phyloP scores from a whole-genome alignment of 495 filamentous ascomycete species.

The Penicillium salamii region DNA sequence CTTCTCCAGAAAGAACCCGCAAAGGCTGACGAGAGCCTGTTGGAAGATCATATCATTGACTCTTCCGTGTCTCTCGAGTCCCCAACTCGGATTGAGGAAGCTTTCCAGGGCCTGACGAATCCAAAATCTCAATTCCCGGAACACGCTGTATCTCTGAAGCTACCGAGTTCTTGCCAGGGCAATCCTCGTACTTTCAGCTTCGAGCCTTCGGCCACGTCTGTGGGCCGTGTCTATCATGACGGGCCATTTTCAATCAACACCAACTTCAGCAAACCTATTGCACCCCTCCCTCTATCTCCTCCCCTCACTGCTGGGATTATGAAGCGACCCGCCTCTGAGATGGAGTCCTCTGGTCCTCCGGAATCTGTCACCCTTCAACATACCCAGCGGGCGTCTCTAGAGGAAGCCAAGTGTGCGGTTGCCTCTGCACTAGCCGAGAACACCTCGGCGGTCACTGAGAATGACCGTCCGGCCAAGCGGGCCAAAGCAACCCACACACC shows the following conservation, averaged over 20 bases:
- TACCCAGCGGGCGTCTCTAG: conserved; percentile 4
- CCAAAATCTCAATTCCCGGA: conserved; percentile 9
- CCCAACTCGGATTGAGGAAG: background rate
- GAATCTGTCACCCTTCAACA: conserved; percentile 3
- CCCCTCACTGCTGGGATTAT: background rate
- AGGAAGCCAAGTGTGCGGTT: conserved; percentile 16
- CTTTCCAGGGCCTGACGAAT: background rate
- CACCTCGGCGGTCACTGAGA: background rate
- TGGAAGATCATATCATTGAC: background rate
- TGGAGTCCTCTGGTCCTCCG: conserved; percentile 13
- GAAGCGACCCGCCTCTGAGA: conserved; percentile 39
- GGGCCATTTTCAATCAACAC: background rate
- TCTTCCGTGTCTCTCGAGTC: background rate
- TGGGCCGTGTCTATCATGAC: background rate
- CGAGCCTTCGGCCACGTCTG: background rate
- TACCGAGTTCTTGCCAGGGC: background rate
- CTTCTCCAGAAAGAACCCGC: background rate
- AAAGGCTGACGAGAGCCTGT: background rate
- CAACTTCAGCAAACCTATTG: background rate
- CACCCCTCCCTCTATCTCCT: background rate
- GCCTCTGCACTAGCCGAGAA: conserved; percentile 16
- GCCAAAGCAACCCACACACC: conserved; percentile 20
- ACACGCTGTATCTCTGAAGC: conserved; percentile 2
- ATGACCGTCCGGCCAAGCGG: conserved; percentile 32
- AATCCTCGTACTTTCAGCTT: background rate